These are phyloP conservation scores for Butyriboletus loyo DNA, from an alignment of 768 basidiomycete genomes.

Conservation along the genomic window DNA sequence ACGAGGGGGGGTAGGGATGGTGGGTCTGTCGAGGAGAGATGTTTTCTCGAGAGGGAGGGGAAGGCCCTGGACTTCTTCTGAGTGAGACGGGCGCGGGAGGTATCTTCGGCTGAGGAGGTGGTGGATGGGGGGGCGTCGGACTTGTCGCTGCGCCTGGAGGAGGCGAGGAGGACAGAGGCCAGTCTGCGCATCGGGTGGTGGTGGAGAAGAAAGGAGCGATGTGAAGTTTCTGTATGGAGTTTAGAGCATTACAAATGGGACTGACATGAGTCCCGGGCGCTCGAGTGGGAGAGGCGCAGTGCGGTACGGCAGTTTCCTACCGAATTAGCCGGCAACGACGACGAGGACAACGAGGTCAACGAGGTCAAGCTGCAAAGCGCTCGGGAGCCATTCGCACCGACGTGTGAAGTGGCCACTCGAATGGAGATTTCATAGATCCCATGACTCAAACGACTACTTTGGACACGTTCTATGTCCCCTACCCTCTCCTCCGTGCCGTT, in stretches of 20 bases:
- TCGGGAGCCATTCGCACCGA: slow-evolving; percentile 5
- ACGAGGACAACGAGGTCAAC: slow-evolving; percentile 7
- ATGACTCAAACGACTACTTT: background rate
- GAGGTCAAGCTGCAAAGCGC: background rate
- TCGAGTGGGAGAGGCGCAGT: background rate
- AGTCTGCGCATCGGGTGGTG: slow-evolving; percentile 58
- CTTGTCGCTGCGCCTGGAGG: slow-evolving; percentile 35
- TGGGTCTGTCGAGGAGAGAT: slow-evolving; percentile 11
- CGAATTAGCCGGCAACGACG: slow-evolving; percentile 16
- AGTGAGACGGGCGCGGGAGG: slow-evolving; percentile 5
- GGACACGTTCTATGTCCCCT: background rate
- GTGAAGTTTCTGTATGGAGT: slow-evolving; percentile 10
- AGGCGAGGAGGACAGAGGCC: slow-evolving; percentile 53
- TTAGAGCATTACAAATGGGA: slow-evolving; percentile 38
- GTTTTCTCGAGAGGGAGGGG: slow-evolving; percentile 30
- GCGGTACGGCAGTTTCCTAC: slow-evolving; percentile 15
- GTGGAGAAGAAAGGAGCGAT: slow-evolving; percentile 21
- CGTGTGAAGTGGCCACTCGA: slow-evolving; percentile 6
- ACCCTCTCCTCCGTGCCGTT: slow-evolving; percentile 9
- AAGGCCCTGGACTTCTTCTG: slow-evolving; percentile 26
- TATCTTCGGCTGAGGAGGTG: slow-evolving; percentile 18
- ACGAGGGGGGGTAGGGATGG: slow-evolving; percentile 21
- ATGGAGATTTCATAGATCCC: background rate
- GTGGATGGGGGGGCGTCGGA: slow-evolving; percentile 15
- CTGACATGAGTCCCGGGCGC: slow-evolving; percentile 14